Evolutionary conservation across 108 stramenopile species (phyloP).

Genomic region (Nannochloropsis salina): DNA sequence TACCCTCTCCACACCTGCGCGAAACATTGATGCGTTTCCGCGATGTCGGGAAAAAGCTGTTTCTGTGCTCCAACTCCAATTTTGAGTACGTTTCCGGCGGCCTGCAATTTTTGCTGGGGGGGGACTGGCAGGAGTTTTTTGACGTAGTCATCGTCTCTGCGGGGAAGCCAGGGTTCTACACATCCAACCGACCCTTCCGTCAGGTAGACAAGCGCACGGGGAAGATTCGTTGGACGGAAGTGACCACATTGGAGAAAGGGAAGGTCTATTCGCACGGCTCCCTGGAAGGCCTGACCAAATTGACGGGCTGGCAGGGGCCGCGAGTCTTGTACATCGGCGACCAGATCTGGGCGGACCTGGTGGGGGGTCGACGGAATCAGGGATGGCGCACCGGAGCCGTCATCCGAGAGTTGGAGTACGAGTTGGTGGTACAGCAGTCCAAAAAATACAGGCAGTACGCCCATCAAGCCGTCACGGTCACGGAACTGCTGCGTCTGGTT

Average conservation of each 20-base stretch:
- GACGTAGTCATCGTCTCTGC: conserved; percentile 73
- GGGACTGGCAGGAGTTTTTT: conserved; percentile 72
- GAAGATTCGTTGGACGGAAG: conserved; percentile 51
- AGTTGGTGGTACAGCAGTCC: conserved; percentile 49
- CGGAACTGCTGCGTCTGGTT: conserved; percentile 38
- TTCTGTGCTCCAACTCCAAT: conserved; percentile 42
- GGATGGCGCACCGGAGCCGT: conserved; percentile 57
- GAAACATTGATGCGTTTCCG: conserved; percentile 25
- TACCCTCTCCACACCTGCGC: conserved; percentile 27
- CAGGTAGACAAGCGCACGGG: conserved; percentile 54
- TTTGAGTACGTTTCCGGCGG: conserved; percentile 68
- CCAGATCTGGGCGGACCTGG: conserved; percentile 92
- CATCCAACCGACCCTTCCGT: conserved; percentile 76
- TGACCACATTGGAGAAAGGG: conserved; percentile 39
- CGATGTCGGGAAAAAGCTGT: conserved; percentile 34
- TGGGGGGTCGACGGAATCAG: conserved; percentile 72
- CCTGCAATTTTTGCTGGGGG: conserved; percentile 82
- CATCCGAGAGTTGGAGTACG: conserved; percentile 54
- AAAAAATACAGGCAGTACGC: conserved; percentile 31
- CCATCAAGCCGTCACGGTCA: conserved; percentile 28
- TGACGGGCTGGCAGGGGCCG: conserved; percentile 53
- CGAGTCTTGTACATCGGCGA: conserved; percentile 92
- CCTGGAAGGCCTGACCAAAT: conserved; percentile 40
- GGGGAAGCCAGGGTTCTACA: conserved; percentile 88
- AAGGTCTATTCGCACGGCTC: conserved; percentile 51